Base-by-base conservation (phyloP, 768 basidiomycete species). In the Lentinus brumalis region DNA sequence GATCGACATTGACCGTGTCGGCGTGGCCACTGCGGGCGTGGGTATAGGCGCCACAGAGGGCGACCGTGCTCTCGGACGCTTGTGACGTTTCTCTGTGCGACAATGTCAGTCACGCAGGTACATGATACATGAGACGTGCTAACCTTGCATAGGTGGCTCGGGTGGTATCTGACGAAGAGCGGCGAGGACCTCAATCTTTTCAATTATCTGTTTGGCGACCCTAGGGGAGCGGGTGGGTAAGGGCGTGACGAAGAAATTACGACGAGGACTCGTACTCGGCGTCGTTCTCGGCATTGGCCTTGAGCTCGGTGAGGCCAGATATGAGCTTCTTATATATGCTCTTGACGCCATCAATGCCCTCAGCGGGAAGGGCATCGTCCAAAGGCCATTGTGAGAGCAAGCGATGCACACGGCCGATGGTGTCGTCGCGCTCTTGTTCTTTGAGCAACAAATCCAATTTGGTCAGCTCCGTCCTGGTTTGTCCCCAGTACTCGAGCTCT, bases 401-500 rank as follows among this genome's bases (percentile, higher is more conserved):
- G 67, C 88, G 80, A 73, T 94, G 92, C 40, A 91, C 87, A 47
- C 89, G 84, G 47, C 82, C 83, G 57, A 92, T 83, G 1, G 85
- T 84, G 41, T 91, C 88, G 57, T 73, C 66, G 38, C 80, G 81
- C 8, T 74, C 70, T 39, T 79, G 72, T 68, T 78, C 83, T 11
- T 80, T 73, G 70, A 83, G 87, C 63, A 85, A 77, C 58, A 74
- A 76, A 14, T 86, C 81, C 40, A 91, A 76, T 18, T 76, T 73
- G 64, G 76, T 81, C 59, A 93, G 73, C 38, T 87, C 83, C 56
- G 79, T 76, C 32, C 83, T 79, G 38, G 88, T 86, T 72, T 86
- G 87, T 51, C 84, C 79, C 91, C 91, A 94, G 68, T 80, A 88
- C 57, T 89, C 85, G 63, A 90, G 76, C 77, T 92, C 91, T 94